Evolutionary conservation across 2,329 filamentous ascomycete genomes (phyloP), one percentile per base, ranked within the genome.

Genomic region (Fusarium pseudocircinatum): DNA sequence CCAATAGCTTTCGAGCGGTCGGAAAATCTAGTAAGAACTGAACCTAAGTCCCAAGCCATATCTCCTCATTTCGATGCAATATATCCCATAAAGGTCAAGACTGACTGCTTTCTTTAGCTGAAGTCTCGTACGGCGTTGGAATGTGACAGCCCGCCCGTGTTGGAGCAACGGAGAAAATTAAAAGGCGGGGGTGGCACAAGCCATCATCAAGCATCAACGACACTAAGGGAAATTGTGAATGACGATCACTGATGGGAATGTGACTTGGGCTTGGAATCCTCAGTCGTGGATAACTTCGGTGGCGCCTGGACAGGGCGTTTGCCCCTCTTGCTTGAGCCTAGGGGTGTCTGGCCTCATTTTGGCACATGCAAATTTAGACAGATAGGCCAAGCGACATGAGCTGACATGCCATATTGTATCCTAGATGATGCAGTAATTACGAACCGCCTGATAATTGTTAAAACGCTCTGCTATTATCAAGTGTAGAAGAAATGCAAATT

Each of bases 121-220:
- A 43, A 56, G 36, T 18, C 22, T 6, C 20, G 4, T 36, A 32
- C 10, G 14, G n/a, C 7, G 13, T 16, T 8, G 60, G 60, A 63
- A 63, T 63, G 42, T 63, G 53, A 63, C 42, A 26, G 24, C 22
- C 15, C 20, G 36, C 34, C 28, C n/a, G 22, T 34, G 34, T 36
- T 12, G 42, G 18, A 63, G 28, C 15, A 28, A 37, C 36, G 20
- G 37, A 26, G 47, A 26, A 47, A 47, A 47, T 26, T 34, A 34
- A 47, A 47, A 40, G 26, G 60, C 53, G 53, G 60, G 60, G 60
- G 42, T 60, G 60, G 53, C 34, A 24, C 40, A 22, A 43, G 58
- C 28, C n/a, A 53, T 15, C 28, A 32, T 11, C 43, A n/a, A 6
- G n/a, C 11, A 42, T 54, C 7, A 26, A 56, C 6, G n/a, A n/a